phyloP scores from a whole-genome alignment of 768 basidiomycete genomes.

The Pilatotrama ljubarskyi region DNA sequence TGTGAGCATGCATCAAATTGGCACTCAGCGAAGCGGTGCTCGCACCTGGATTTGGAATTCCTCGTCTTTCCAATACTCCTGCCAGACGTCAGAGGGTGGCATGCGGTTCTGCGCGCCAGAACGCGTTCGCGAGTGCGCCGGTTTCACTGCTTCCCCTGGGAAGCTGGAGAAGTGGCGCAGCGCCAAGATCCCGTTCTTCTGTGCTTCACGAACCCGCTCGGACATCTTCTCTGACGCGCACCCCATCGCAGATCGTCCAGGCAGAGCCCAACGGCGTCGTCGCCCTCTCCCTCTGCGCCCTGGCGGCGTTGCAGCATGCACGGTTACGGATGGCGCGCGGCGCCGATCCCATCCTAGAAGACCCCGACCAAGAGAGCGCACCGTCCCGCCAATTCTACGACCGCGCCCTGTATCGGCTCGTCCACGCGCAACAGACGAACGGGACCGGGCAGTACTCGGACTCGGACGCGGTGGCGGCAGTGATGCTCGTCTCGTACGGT shows the following conservation, averaged over 20 bases:
- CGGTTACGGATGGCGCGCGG: constrained; percentile 62
- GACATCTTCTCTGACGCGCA: constrained; percentile 16
- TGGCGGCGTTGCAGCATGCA: constrained; percentile 69
- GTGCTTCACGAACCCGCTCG: no score
- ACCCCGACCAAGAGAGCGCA: constrained; percentile 51
- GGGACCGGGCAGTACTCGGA: constrained; percentile 58
- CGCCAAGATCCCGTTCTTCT: background rate
- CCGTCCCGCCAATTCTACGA: constrained; percentile 66
- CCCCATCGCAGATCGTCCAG: constrained; percentile 47
- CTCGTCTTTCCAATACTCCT: no score
- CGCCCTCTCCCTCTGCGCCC: constrained; percentile 73
- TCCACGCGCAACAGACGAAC: constrained; percentile 48
- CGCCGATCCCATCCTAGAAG: constrained; percentile 41
- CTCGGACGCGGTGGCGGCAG: constrained; percentile 73
- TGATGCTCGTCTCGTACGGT: constrained; percentile 75
- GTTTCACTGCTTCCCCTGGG: constrained; percentile 2
- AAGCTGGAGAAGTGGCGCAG: background rate
- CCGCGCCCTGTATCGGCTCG: constrained; percentile 47
- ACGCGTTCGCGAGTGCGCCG: background rate
- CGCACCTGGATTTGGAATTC: no score
- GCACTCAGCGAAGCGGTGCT: background rate
- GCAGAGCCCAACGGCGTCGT: constrained; percentile 71
- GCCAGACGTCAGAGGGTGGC: background rate
- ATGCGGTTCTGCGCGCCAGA: background rate
- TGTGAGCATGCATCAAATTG: background rate